These are phyloP conservation scores for Camellia sinensis DNA, from an alignment of 148 eudicot species.

Conservation along the genomic window DNA sequence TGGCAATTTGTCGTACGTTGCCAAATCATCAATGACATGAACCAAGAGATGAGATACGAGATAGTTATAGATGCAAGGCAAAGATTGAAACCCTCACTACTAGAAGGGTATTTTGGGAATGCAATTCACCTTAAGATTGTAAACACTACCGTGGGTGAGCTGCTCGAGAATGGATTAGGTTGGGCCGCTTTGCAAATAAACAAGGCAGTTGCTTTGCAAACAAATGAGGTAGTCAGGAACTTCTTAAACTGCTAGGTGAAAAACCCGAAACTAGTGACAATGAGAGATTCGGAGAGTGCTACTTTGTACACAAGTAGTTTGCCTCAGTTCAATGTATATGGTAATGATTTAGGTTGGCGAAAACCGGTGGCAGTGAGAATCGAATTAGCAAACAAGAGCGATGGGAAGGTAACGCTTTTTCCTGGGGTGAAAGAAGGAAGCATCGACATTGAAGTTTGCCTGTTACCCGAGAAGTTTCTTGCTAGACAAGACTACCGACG, in stretches of 20 bases:
- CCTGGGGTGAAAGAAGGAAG: conserved; percentile 18
- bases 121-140: neutral
- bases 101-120: conserved; percentile 13
- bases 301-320: neutral
- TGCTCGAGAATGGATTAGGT: neutral
- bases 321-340: conserved; percentile 8
- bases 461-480: conserved; percentile 1
- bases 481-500: neutral
- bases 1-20: conserved; percentile 19
- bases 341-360: conserved; percentile 14
- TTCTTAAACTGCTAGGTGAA: neutral
- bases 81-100: conserved; percentile 17
- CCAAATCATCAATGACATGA: neutral
- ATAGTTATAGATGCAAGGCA: conserved; percentile 9
- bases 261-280: neutral
- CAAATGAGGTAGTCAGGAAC: neutral
- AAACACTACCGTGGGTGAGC: neutral
- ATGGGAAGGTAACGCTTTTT: neutral
- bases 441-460: conserved; percentile 9
- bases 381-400: neutral
- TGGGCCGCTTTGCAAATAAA: conserved; percentile 3
- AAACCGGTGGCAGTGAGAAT: conserved; percentile 13
- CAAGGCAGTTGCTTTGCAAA: neutral
- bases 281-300: neutral
- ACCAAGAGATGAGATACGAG: neutral